A percentile compares a stretch with the other conserved stretches of the same genome.
Conservation (phyloP, 768 basidiomycete genomes). For the Tremella yokohamensis region DNA sequence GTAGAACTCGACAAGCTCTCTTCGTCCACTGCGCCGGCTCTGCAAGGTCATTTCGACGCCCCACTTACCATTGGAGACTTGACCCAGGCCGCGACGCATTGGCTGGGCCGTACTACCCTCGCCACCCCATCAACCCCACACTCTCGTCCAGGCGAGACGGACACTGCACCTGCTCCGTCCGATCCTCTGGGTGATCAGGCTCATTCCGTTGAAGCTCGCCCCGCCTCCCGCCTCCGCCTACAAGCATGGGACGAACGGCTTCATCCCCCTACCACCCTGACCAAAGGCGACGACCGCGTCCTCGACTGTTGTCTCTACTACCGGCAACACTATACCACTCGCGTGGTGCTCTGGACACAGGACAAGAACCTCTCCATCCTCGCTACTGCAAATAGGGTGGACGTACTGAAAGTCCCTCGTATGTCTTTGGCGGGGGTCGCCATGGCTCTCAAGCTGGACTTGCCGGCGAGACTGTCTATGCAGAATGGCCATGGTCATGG, state of each 20-base stretch:
- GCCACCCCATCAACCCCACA: constrained; percentile 18
- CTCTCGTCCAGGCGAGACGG: too few species aligned
- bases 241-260: constrained; percentile 27
- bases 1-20: constrained; percentile 11
- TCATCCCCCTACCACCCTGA: constrained; percentile 12
- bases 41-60: background rate
- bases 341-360: constrained; percentile 37
- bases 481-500: background rate
- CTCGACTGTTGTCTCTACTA: constrained; percentile 42
- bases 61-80: background rate
- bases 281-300: constrained; percentile 35
- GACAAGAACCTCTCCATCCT: constrained; percentile 34
- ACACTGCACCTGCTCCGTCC: too few species aligned
- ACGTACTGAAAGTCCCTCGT: background rate
- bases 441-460: background rate
- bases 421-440: background rate
- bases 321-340: background rate
- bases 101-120: background rate
- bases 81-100: background rate
- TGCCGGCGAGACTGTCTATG: background rate
- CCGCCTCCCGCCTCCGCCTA: constrained; percentile 25
- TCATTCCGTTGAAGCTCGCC: too few species aligned
- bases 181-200: too few species aligned
- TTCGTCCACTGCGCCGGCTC: background rate
- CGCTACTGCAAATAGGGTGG: constrained; percentile 12